phyloP scores from a whole-genome alignment of 192 early-diverging fungal genomes.

The Backusella macrospora region DNA sequence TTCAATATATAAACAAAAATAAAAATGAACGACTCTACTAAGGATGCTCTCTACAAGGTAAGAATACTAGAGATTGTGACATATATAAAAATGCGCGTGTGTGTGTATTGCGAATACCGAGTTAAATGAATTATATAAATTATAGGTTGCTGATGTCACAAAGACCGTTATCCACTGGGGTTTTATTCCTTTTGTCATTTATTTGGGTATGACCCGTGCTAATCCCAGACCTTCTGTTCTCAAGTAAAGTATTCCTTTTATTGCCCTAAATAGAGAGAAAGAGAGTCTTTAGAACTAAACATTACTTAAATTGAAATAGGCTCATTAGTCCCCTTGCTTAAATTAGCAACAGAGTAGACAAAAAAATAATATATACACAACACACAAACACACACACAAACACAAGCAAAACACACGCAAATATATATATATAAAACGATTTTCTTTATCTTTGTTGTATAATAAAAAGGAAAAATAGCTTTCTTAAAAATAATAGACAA shows the following conservation, averaged over 20 bases:
- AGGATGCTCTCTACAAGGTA: slow-evolving; percentile 57
- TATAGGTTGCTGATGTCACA: slow-evolving; percentile 47
- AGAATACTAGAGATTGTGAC: background rate
- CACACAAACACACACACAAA: background rate
- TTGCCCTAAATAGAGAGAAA: background rate
- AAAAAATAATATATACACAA: background rate
- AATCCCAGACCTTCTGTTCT: slow-evolving; percentile 42
- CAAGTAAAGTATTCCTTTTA: slow-evolving; percentile 26
- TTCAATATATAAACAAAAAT: slow-evolving; percentile 1
- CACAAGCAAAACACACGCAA: background rate
- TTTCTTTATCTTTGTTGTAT: too few species aligned
- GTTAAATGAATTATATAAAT: background rate
- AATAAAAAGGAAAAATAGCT: too few species aligned
- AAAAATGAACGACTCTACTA: slow-evolving; percentile 54
- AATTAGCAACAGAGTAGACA: background rate
- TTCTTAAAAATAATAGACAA: too few species aligned
- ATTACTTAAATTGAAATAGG: slow-evolving; percentile 14
- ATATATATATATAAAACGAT: too few species aligned
- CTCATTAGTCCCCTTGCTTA: slow-evolving; percentile 39
- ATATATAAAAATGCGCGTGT: slow-evolving; percentile 4
- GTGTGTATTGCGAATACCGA: background rate
- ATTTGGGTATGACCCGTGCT: slow-evolving; percentile 52
- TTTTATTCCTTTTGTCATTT: slow-evolving; percentile 63
- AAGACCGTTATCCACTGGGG: slow-evolving; percentile 64
- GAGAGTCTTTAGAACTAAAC: background rate